Conservation (phyloP, 352 stramenopile genomes). For the Globisporangium camurandrum region DNA sequence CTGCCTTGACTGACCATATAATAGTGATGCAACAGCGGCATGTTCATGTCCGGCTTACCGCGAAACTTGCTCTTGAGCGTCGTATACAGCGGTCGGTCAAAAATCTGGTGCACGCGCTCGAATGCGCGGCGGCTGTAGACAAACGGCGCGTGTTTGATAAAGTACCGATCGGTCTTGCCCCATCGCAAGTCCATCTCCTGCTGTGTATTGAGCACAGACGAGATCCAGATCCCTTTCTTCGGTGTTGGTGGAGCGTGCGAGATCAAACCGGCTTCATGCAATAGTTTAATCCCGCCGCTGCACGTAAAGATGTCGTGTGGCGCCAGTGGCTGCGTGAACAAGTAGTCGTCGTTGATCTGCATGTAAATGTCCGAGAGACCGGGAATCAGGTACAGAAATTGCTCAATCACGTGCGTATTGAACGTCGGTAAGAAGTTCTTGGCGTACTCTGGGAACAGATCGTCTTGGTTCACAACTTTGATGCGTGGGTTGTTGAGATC, state of each 20-base stretch:
- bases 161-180: conserved; percentile 70
- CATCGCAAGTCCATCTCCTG: conserved; percentile 83
- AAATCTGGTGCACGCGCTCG: conserved; percentile 83
- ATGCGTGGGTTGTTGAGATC: conserved; percentile 76
- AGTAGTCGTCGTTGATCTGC: conserved; percentile 87
- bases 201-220: conserved; percentile 83
- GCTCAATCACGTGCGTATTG: conserved; percentile 87
- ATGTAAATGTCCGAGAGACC: conserved; percentile 86
- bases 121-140: conserved; percentile 83
- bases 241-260: conserved; percentile 60
- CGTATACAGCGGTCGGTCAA: conserved; percentile 71
- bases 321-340: conserved; percentile 76
- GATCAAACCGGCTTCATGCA: conserved; percentile 74
- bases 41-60: conserved; percentile 83
- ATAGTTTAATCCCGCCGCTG: conserved; percentile 72
- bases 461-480: conserved; percentile 84
- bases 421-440: conserved; percentile 78
- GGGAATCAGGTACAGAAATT: conserved; percentile 84
- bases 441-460: conserved; percentile 76
- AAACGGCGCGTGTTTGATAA: conserved; percentile 87
- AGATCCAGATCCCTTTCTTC: conserved; percentile 86
- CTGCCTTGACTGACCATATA: conserved; percentile 83
- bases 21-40: conserved; percentile 81
- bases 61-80: conserved; percentile 85
- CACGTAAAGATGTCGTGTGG: conserved; percentile 86